phyloP scores from a whole-genome alignment of 768 basidiomycete species.

The Termitomyces sp. region DNA sequence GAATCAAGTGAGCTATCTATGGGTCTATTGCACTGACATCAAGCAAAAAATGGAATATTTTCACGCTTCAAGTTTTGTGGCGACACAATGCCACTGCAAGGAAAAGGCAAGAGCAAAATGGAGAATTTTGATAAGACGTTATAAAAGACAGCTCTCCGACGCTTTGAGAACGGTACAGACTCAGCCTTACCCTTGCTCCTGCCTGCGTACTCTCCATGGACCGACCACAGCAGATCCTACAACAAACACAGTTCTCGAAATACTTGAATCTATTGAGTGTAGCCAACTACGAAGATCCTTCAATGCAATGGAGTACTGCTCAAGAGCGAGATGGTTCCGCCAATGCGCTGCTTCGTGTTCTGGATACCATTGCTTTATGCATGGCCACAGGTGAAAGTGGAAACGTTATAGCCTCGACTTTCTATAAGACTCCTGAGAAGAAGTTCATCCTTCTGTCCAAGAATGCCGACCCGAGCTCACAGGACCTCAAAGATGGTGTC shows the following conservation, averaged over 20 bases:
- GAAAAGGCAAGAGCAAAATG: background rate
- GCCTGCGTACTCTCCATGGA: background rate
- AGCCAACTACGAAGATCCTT: background rate
- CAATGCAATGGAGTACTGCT: background rate
- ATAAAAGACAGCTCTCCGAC: background rate
- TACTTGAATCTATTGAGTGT: background rate
- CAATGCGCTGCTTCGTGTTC: background rate
- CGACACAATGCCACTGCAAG: background rate
- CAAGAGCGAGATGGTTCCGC: background rate
- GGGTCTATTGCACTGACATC: background rate
- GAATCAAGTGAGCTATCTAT: background rate
- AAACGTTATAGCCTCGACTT: background rate
- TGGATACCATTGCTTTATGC: background rate
- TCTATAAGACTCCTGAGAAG: too few species aligned
- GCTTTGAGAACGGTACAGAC: too few species aligned
- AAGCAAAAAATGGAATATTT: background rate
- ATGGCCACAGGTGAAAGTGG: background rate
- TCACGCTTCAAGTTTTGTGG: background rate
- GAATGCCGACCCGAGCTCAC: too few species aligned
- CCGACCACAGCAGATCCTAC: background rate
- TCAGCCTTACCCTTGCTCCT: background rate
- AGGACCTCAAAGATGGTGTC: too few species aligned
- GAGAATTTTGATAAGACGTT: background rate
- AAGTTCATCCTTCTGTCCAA: background rate
- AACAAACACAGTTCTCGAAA: background rate